These are phyloP conservation scores for Paecilomyces sp. DNA, from an alignment of 2,329 filamentous ascomycete species.

Conservation along the genomic window DNA sequence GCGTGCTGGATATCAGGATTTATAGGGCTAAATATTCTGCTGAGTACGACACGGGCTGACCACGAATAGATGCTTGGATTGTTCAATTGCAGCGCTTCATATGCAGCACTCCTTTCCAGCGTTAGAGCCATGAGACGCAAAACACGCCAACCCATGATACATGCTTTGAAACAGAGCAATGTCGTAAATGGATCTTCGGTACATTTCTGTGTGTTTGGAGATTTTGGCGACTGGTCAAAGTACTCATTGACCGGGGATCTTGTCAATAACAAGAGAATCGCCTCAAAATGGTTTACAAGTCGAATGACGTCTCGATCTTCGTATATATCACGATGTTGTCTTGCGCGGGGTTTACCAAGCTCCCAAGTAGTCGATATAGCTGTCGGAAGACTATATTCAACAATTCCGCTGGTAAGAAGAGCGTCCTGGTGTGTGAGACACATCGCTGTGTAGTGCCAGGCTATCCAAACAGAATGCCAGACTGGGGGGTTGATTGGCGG, in stretches of 20 bases:
- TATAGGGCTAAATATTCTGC: too few relatives aligned
- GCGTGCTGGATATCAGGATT: too few relatives aligned
- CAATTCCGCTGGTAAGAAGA: not conserved
- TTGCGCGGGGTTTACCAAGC: conserved; percentile 1
- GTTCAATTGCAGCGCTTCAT: not conserved
- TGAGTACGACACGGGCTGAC: not conserved
- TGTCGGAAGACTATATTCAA: not conserved
- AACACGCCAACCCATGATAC: conserved; percentile 1
- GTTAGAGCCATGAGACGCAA: not conserved
- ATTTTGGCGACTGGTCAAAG: too few relatives aligned
- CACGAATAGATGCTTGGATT: not conserved
- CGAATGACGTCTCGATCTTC: not conserved
- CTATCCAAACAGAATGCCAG: conserved; percentile 2
- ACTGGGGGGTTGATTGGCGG: not conserved
- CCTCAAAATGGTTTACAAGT: not conserved
- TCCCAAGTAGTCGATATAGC: conserved; percentile 1
- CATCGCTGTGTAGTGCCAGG: conserved; percentile 1
- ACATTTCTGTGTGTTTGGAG: not conserved
- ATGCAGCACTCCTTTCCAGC: too few relatives aligned
- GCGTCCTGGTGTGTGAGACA: not conserved
- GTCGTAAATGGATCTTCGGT: not conserved
- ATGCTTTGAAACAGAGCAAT: not conserved
- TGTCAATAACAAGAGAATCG: not conserved
- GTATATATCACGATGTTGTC: not conserved
- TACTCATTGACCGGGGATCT: too few relatives aligned